These are phyloP conservation scores for Diaporthe ampelina DNA, from an alignment of 2,329 filamentous ascomycete species.

Conservation along the genomic window DNA sequence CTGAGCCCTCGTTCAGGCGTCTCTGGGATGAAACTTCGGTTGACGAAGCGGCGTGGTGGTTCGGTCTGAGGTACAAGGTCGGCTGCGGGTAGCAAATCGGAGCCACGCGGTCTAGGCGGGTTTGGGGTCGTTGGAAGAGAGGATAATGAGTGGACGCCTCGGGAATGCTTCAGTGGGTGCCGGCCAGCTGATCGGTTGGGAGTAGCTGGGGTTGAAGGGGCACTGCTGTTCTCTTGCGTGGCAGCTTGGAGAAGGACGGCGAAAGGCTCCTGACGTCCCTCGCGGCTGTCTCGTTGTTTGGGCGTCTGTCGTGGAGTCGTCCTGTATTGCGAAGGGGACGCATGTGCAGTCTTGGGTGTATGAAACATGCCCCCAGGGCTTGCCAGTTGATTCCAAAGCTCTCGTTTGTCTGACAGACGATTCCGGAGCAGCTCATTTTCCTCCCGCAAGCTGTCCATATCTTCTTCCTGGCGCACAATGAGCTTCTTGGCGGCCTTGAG, in stretches of 20 bases:
- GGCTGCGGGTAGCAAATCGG: constrained; percentile 71
- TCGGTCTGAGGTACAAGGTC: constrained; percentile 74
- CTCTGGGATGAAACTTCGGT: constrained; percentile 57
- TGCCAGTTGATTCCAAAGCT: constrained; percentile 85
- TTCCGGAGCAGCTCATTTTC: constrained; percentile 83
- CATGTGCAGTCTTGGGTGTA: constrained; percentile 67
- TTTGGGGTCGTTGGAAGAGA: constrained; percentile 85
- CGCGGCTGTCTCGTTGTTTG: constrained; percentile 55
- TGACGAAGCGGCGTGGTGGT: constrained; percentile 62
- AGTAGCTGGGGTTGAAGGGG: constrained; percentile 77
- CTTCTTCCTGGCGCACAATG: constrained; percentile 83
- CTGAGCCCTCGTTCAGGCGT: constrained; percentile 55
- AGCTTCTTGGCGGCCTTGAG: constrained; percentile 82
- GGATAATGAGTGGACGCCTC: constrained; percentile 86
- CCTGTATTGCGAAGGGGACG: constrained; percentile 60
- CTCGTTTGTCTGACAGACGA: constrained; percentile 89
- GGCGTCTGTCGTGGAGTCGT: constrained; percentile 67
- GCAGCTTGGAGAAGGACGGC: constrained; percentile 86
- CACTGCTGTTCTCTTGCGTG: constrained; percentile 81
- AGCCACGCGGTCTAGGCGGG: constrained; percentile 59
- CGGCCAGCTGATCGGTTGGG: constrained; percentile 59
- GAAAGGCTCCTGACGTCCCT: constrained; percentile 73
- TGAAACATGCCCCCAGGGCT: constrained; percentile 80
- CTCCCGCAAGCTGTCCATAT: constrained; percentile 77
- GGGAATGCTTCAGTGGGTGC: constrained; percentile 74